Evolutionary conservation across 225 moss, liverwort and hornwort genomes (phyloP).

Genomic region (Polytrichum formosum): DNA sequence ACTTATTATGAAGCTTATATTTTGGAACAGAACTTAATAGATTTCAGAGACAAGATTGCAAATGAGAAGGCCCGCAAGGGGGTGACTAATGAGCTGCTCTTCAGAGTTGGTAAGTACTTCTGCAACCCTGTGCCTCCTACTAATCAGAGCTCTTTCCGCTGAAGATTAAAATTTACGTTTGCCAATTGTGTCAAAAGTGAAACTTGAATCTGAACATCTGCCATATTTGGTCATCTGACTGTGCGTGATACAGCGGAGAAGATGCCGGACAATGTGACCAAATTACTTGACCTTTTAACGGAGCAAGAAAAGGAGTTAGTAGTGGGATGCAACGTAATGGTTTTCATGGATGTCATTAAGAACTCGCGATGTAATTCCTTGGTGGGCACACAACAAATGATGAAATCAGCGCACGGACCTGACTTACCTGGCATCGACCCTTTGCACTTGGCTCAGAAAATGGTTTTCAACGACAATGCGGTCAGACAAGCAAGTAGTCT

Average conservation of each 20-base stretch:
- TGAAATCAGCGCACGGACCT: neutral
- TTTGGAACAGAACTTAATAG: conserved; percentile 1
- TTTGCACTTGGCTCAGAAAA: neutral
- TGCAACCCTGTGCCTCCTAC: neutral
- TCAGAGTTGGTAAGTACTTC: conserved; percentile 2
- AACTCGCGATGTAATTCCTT: neutral
- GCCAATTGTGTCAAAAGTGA: too few species aligned
- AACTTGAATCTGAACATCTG: too few species aligned
- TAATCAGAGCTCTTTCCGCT: neutral
- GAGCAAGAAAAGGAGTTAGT: conserved; percentile 9
- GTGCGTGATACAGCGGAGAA: conserved; percentile 8
- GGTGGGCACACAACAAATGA: neutral
- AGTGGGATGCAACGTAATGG: conserved; percentile 3
- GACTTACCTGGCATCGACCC: neutral
- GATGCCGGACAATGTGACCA: conserved; percentile 11
- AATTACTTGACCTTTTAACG: conserved; percentile 2
- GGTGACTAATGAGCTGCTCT: conserved; percentile 7
- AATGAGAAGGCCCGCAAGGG: neutral
- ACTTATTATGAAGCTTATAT: neutral
- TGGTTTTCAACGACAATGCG: conserved; percentile 2
- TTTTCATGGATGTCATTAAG: neutral
- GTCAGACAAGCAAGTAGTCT: neutral
- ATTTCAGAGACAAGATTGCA: conserved; percentile 4
- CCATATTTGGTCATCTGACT: neutral
- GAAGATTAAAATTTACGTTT: neutral